phyloP scores from a whole-genome alignment of 441 rosid species.

The Eruca vesicaria region DNA sequence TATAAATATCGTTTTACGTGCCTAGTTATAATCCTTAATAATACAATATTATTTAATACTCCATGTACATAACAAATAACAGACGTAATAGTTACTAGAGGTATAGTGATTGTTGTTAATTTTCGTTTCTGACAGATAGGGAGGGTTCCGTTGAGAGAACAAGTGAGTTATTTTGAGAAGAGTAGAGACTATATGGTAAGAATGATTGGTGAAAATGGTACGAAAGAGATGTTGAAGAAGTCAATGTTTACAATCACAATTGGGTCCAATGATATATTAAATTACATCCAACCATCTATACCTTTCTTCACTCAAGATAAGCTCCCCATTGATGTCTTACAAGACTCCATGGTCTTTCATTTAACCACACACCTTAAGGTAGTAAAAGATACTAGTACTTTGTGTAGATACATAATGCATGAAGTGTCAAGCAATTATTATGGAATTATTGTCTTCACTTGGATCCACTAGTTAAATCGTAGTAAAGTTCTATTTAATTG shows the following conservation, averaged over 20 bases:
- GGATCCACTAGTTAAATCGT: neutral
- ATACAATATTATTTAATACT: neutral
- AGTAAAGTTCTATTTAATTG: neutral
- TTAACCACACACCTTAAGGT: constrained; percentile 55
- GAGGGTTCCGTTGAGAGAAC: constrained; percentile 48
- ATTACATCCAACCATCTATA: constrained; percentile 51
- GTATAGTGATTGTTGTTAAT: neutral
- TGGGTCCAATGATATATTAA: constrained; percentile 59
- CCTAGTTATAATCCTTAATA: neutral
- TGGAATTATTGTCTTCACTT: neutral
- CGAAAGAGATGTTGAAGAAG: constrained; percentile 42
- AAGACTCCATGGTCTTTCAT: constrained; percentile 49
- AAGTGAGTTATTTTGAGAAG: constrained; percentile 47
- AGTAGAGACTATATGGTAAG: constrained; percentile 43
- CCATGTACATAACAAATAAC: neutral
- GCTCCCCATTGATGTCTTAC: constrained; percentile 38
- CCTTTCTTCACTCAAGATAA: constrained; percentile 41
- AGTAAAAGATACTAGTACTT: neutral
- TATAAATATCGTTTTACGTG: neutral
- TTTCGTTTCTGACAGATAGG: constrained; percentile 39
- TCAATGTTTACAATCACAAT: constrained; percentile 52
- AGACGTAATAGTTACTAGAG: neutral
- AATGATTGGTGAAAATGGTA: constrained; percentile 43
- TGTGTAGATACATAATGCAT: neutral
- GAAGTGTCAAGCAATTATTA: neutral